Conservation (phyloP, 495 filamentous ascomycete genomes). For the Neurospora tetraspora region DNA sequence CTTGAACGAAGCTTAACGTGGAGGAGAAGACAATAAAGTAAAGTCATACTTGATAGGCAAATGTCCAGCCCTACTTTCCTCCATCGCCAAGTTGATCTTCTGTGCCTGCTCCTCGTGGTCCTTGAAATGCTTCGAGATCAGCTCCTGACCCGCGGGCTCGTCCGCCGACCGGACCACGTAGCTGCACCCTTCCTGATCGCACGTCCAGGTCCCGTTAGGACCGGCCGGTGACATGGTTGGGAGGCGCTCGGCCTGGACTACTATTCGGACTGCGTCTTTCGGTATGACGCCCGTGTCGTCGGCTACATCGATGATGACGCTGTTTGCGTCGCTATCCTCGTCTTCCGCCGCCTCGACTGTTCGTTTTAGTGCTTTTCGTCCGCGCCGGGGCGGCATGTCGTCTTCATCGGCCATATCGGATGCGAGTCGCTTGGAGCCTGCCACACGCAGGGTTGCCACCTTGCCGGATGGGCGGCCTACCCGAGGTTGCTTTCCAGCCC, state of each 20-base stretch:
- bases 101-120: conserved; percentile 55
- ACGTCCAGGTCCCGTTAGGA: conserved; percentile 59
- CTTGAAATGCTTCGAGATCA: conserved; percentile 54
- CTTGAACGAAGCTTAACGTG: neutral
- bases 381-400: conserved; percentile 3
- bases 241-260: conserved; percentile 33
- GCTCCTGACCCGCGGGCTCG: conserved; percentile 42
- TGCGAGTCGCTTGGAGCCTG: conserved; percentile 23
- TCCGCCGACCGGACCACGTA: conserved; percentile 52
- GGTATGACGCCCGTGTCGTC: conserved; percentile 6
- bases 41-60: conserved; percentile 48
- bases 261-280: conserved; percentile 20
- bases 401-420: conserved; percentile 25
- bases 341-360: conserved; percentile 20
- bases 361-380: conserved; percentile 19
- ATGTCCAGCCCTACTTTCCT: conserved; percentile 40
- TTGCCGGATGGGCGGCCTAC: conserved; percentile 23
- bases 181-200: conserved; percentile 56
- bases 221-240: conserved; percentile 38
- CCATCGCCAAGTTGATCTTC: conserved; percentile 43
- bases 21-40: neutral
- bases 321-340: conserved; percentile 29
- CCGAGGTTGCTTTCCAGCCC: conserved; percentile 4
- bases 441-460: conserved; percentile 21
- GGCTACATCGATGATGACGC: conserved; percentile 7